Evolutionary conservation across 208 protist genomes (phyloP), one percentile per base, ranked within the genome.

Genomic region (Perkinsela sp.): DNA sequence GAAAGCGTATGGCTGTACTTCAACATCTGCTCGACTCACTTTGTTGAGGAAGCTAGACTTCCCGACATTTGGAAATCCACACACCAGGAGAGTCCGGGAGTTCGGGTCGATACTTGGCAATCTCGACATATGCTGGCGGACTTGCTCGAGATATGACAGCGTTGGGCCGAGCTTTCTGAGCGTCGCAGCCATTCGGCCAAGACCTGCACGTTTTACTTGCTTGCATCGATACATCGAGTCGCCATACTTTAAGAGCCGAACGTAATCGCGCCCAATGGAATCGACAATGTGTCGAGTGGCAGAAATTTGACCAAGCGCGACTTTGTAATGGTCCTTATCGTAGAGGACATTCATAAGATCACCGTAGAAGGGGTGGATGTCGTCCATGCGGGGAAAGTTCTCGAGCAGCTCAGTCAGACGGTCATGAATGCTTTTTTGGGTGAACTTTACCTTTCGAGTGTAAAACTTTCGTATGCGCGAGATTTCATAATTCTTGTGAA

Each of bases 41-140:
- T 96, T 96, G 81, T 99, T 99, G 85, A 99, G 97, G 75, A 99
- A 99, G 67, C 86, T 95, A 28, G 90, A 97, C 84, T 99, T 99
- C 72, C 98, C 98, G 1, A 98, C 96, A 78, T 99, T 99, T 31
- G 98, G 98, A 78, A 96, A 99, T 28, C 96, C 97, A 28, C 83
- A 93, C 31, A 99, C 74, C 66, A 99, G 81, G 16, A 99, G 75
- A 1, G 97, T 99, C 68, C 93, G 85, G 1, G 94, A 90, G 73
- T 93, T 96, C 69, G 97, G 97, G 80, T 99, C 96, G 76, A 99
- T 99, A 1, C 86, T 90, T 1, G 98, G 98, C 1, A 99, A 77
- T 79, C 98, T 89, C 1, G 92, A 84, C 78, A 99, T 90, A 87
- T 99, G 97, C 84, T 99, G 96, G 16, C 98, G 82, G 13, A 99